These are phyloP conservation scores for Gossypium aridum DNA, from an alignment of 441 rosid genomes.

Conservation along the genomic window DNA sequence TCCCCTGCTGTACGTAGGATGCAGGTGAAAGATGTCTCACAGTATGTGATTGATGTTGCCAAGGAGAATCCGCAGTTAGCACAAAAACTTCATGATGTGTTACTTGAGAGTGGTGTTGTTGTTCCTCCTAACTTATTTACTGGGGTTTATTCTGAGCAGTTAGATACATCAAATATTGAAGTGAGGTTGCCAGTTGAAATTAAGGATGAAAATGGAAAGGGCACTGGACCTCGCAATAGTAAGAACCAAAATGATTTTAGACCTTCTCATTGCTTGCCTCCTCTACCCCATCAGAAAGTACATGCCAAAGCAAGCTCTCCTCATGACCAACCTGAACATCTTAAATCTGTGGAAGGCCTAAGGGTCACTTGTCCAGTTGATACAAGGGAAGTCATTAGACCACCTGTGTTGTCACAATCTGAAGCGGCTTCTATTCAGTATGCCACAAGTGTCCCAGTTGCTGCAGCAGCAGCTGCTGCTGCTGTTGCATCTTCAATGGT, in stretches of 20 bases:
- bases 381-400: slow-evolving; percentile 35
- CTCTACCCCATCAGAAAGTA: slow-evolving; percentile 47
- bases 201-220: slow-evolving; percentile 32
- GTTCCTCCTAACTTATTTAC: slow-evolving; percentile 89
- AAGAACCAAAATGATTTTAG: slow-evolving; percentile 36
- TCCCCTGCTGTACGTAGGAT: slow-evolving; percentile 80
- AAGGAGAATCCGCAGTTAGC: slow-evolving; percentile 95
- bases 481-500: slow-evolving; percentile 96
- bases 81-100: slow-evolving; percentile 91
- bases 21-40: slow-evolving; percentile 97
- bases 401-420: slow-evolving; percentile 28
- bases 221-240: slow-evolving; percentile 20
- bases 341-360: slow-evolving; percentile 33
- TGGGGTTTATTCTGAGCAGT: slow-evolving; percentile 55
- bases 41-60: slow-evolving; percentile 94
- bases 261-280: slow-evolving; percentile 59
- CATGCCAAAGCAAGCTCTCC: slow-evolving; percentile 29
- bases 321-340: slow-evolving; percentile 30
- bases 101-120: slow-evolving; percentile 89
- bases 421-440: slow-evolving; percentile 42
- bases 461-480: slow-evolving; percentile 89
- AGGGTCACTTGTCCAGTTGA: slow-evolving; percentile 29
- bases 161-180: slow-evolving; percentile 34
- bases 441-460: slow-evolving; percentile 71
- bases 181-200: slow-evolving; percentile 35